phyloP scores from a whole-genome alignment of 768 basidiomycete species.

The Russula sp. region DNA sequence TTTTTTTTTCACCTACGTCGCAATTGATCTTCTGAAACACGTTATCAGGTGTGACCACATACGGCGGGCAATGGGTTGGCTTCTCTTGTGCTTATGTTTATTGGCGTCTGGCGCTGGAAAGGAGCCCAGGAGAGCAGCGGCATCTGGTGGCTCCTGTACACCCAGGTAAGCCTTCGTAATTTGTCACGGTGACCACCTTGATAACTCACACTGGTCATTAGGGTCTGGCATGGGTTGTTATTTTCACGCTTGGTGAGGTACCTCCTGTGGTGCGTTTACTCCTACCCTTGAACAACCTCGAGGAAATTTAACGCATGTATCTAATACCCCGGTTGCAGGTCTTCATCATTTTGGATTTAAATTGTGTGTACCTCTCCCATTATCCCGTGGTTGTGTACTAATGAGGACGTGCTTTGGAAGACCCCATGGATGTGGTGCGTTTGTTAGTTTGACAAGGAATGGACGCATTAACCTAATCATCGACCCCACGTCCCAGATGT shows the following conservation, averaged over 20 bases:
- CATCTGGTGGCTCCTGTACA: background rate
- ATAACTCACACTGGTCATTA: background rate
- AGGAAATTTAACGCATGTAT: background rate
- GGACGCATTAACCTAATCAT: background rate
- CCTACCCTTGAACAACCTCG: too few relatives aligned
- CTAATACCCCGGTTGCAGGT: background rate
- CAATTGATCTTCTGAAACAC: background rate
- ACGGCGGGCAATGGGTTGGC: background rate
- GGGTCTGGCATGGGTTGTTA: background rate
- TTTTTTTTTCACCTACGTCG: background rate
- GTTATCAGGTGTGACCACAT: background rate
- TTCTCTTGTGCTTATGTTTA: background rate
- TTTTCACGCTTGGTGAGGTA: background rate
- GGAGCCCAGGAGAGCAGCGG: background rate
- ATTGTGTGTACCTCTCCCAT: background rate
- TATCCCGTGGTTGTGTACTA: background rate
- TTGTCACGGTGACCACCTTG: background rate
- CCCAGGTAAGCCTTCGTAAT: background rate
- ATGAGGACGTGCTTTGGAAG: background rate
- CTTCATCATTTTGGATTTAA: background rate
- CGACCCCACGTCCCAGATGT: background rate
- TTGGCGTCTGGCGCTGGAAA: slow-evolving; percentile 5
- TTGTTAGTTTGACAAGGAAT: background rate
- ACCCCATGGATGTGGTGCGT: background rate
- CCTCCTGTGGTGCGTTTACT: background rate